Evolutionary conservation across 768 basidiomycete species (phyloP), one percentile per base, ranked within the genome.

Genomic region (Collybiopsis luxurians): DNA sequence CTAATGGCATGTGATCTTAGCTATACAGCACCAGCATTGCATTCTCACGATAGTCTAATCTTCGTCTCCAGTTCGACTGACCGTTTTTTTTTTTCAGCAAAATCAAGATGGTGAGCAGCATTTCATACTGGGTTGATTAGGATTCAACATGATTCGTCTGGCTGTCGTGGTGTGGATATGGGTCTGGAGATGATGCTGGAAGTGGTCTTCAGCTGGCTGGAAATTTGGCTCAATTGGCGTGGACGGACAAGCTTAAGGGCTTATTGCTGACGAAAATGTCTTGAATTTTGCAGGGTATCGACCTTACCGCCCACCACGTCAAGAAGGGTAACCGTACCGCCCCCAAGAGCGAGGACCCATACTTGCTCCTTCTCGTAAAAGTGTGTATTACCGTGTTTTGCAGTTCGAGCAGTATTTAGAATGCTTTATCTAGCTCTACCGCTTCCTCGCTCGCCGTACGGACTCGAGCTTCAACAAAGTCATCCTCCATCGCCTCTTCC

Each of bases 261-360:
- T n/a, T n/a, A n/a, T n/a, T n/a, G n/a, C n/a, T n/a, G n/a, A 24
- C 9, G 23, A 6, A 6, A 44, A 19, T 44, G 42, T 9, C 53
- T 30, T 34, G n/a, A n/a, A n/a, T 43, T 1, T 39, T 17, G 13
- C 71, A 92, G 95, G 95, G 94, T 88, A 96, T 97, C 77, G 95
- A 97, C 79, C 85, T 98, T 77, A 81, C 82, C 74, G 79, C 81
- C 75, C 96, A 98, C 83, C 96, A 99, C 87, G 95, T 97, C 87
- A 96, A 91, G 88, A 98, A 97, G 85, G 86, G 95, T 66, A 79
- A 85, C 70, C 87, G 97, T 62, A 90, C 90, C 65, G 92, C 92
- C 61, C 97, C 97, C 73, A 92, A 92, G 82, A 96, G 93, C 74
- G 93, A 98, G 90, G 97, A 99, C 77, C 96, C 96, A 17, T 98